Evolutionary conservation across 2,329 filamentous ascomycete genomes (phyloP), one percentile per base, ranked within the genome.

Genomic region (Penicillium sp.): DNA sequence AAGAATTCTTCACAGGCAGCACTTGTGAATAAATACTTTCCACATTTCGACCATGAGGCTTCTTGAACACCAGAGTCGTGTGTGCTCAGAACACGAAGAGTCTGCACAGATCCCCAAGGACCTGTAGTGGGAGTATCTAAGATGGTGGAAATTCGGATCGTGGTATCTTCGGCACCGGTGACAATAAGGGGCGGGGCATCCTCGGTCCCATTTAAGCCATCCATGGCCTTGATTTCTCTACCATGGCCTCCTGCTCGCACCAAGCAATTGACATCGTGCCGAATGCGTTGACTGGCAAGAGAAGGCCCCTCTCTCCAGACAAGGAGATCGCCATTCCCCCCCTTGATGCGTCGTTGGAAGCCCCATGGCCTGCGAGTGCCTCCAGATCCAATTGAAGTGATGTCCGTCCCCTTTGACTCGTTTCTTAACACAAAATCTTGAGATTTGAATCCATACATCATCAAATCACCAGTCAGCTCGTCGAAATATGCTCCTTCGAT

Each of bases 1-100:
- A 88, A 93, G 61, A 98, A 89, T 73, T 99, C 93, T 71, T 97
- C 93, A 59, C 86, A 88, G 0, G 93, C 95, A 6, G 86, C 91
- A 66, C 91, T 93, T 62, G 90, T 96, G 70, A 98, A 90, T 2
- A 99, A 83, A 64, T 88, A 89, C 1, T 79, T 73, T 2, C 88
- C 84, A 47, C 84, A 82, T 0, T 73, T 70, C 1, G 89, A 86
- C 90, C 91, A 98, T 58, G 83, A 83, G 1, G 96, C 78, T 59
- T 87, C 83, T 71, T 97, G 93, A 8, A 98, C 85, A 0, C 93
- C 95, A 0, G 91, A 88, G 1, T 86, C 88, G 70, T 99, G 95
- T 53, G 85, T 85, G 62, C 91, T 88, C 21, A 96, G 73, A 0
- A 88, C 86, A 10, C 86, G 83, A 22, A 88, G 68, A 63, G 85